Base-by-base conservation (phyloP, 352 stramenopile genomes). In the Pelagophyceae sp. region DNA sequence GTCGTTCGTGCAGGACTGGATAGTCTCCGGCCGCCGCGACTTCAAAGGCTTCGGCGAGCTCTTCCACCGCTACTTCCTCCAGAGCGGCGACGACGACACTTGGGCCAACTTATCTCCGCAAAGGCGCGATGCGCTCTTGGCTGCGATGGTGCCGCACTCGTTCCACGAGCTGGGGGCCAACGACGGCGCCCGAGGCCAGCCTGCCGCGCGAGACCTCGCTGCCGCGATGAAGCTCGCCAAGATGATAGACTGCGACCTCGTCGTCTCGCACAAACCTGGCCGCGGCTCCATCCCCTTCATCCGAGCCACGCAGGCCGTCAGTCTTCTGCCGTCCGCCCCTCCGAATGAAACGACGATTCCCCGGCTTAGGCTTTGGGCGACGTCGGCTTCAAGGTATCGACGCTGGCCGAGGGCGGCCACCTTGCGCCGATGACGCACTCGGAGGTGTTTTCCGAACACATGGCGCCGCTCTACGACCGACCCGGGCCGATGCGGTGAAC, bases 371-470 rank as follows among this genome's bases (percentile, higher is more conserved):
- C n/a, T n/a, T n/a, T 72, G 11, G 6, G 35, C 11, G 29, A 3
- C 31, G 29, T 72, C 5, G 63, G 63, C 31, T 65, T 65, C 58
- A 5, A 6, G 58, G 32, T n/a, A 6, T n/a, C 5, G 2, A 25
- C 29, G 29, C 58, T 65, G 23, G 2, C 23, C 58, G 29, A 5
- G 5, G 58, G 58, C 58, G 63, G 63, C 5, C 63, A 72, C 63
- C 31, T 72, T 32, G 63, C 63, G 29, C 63, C 63, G 29, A 11
- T 72, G 29, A 72, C 63, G 63, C 63, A 72, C 29, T 2, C 58
- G 5, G 58, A n/a, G n/a, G n/a, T n/a, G n/a, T n/a, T n/a, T n/a
- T n/a, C n/a, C n/a, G n/a, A n/a, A n/a, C n/a, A n/a, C n/a, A n/a
- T n/a, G n/a, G n/a, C n/a, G n/a, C n/a, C n/a, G n/a, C n/a, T n/a